Percentiles rank a stretch among this genome's conserved stretches.
These are phyloP conservation scores for Amaranthus hypochondriacus DNA, from an alignment of 148 eudicot species.

Conservation along the genomic window DNA sequence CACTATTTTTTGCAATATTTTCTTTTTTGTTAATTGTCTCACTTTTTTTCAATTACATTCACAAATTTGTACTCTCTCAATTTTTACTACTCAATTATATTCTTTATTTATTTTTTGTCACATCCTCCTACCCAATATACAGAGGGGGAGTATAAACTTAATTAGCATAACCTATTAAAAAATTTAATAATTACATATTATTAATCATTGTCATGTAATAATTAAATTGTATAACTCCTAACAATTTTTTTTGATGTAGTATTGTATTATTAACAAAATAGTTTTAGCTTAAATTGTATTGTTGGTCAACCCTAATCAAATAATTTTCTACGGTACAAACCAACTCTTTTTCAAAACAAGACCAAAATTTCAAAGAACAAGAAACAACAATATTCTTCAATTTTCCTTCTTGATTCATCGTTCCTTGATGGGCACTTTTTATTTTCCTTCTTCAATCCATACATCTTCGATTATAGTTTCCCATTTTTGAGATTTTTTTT, in stretches of 20 bases:
- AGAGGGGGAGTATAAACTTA: background rate
- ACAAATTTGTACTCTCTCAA: too few species aligned
- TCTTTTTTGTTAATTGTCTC: too few species aligned
- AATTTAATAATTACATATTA: conserved; percentile 4
- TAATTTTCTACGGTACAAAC: too few species aligned
- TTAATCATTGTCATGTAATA: background rate
- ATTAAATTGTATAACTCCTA: background rate
- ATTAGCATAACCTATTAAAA: background rate
- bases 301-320: background rate
- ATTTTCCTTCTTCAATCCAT: background rate
- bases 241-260: background rate
- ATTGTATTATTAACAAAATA: background rate
- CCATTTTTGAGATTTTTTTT: background rate
- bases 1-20: too few species aligned
- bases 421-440: background rate
- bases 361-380: background rate
- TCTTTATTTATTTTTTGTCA: too few species aligned
- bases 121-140: too few species aligned
- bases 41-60: too few species aligned
- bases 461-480: background rate
- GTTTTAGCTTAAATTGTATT: background rate
- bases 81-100: too few species aligned
- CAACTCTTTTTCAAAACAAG: background rate
- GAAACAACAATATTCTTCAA: conserved; percentile 2
- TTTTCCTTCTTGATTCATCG: background rate